These are phyloP conservation scores for Apiotrichum gamsii DNA, from an alignment of 1,284 basidiomycete genomes.

Conservation along the genomic window DNA sequence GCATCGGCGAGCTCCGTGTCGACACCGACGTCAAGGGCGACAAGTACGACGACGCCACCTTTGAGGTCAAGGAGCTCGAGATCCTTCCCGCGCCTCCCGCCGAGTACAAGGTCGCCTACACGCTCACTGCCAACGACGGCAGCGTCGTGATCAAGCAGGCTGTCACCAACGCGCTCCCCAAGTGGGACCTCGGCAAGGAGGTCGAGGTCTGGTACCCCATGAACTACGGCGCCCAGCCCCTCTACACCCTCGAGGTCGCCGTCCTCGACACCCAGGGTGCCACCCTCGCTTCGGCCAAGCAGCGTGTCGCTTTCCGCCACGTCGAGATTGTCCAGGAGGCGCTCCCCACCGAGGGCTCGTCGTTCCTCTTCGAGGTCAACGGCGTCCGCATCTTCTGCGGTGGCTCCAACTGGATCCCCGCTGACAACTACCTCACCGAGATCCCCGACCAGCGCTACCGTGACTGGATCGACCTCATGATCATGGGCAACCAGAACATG, in stretches of 20 bases:
- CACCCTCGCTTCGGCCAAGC: conserved; percentile 12
- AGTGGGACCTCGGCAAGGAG: conserved; percentile 51
- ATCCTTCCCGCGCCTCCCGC: conserved; percentile 4
- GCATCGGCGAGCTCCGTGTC: conserved; percentile 57
- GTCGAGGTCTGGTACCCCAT: conserved; percentile 68
- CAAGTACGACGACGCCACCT: conserved; percentile 2
- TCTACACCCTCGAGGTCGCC: conserved; percentile 61
- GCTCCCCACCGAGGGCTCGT: conserved; percentile 55
- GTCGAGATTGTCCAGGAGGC: conserved; percentile 67
- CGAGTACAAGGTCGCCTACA: conserved; percentile 6
- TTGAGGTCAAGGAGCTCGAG: conserved; percentile 4
- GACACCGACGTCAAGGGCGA: conserved; percentile 42
- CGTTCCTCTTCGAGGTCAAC: conserved; percentile 84
- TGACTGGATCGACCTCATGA: conserved; percentile 49
- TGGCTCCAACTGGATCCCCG: conserved; percentile 90
- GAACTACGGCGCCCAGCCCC: conserved; percentile 69
- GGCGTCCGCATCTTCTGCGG: conserved; percentile 80
- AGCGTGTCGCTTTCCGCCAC: conserved; percentile 65
- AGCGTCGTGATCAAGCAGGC: conserved; percentile 26
- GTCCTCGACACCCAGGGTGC: conserved; percentile 39
- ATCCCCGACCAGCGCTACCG: conserved; percentile 51
- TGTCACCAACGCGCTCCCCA: conserved; percentile 46
- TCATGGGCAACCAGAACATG: conserved; percentile 54
- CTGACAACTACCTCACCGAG: conserved; percentile 78
- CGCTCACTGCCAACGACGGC: conserved; percentile 8